These are phyloP conservation scores for Suhomyces wounanorum DNA, from an alignment of 1,139 yeast species.

Conservation along the genomic window DNA sequence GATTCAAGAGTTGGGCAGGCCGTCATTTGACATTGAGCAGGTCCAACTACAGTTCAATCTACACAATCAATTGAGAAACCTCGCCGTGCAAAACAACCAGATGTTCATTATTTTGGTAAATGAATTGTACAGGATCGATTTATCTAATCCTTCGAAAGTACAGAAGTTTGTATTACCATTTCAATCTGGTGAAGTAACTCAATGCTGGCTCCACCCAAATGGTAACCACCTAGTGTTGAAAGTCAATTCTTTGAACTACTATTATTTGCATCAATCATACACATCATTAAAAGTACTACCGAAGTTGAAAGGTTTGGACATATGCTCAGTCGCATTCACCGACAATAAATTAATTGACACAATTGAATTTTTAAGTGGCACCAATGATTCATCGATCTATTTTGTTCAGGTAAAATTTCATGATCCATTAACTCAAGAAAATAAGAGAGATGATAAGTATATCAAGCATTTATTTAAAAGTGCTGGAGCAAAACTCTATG, in stretches of 20 bases:
- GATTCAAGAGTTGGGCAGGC: constrained; percentile 7
- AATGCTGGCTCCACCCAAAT: constrained; percentile 43
- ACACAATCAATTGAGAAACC: constrained; percentile 25
- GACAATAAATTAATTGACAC: constrained; percentile 20
- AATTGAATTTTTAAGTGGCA: constrained; percentile 34
- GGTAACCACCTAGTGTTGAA: constrained; percentile 41
- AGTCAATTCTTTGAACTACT: constrained; percentile 26
- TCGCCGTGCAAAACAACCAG: constrained; percentile 26
- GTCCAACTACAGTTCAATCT: constrained; percentile 47
- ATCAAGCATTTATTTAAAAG: constrained; percentile 32
- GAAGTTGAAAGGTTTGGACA: constrained; percentile 32
- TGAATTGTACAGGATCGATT: constrained; percentile 34
- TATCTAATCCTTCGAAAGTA: constrained; percentile 41
- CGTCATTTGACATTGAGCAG: constrained; percentile 37
- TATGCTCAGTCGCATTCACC: constrained; percentile 27
- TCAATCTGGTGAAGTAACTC: constrained; percentile 24
- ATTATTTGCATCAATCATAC: constrained; percentile 36
- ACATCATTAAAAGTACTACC: constrained; percentile 36
- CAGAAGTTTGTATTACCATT: constrained; percentile 29
- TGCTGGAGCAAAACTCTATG: constrained; percentile 10
- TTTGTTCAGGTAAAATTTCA: constrained; percentile 31
- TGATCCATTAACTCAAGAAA: constrained; percentile 23
- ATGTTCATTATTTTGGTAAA: constrained; percentile 36
- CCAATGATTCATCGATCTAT: constrained; percentile 34
- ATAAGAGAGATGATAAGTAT: constrained; percentile 42